These are phyloP conservation scores for Apiospora marii DNA, from an alignment of 2,329 filamentous ascomycete species.

Conservation along the genomic window DNA sequence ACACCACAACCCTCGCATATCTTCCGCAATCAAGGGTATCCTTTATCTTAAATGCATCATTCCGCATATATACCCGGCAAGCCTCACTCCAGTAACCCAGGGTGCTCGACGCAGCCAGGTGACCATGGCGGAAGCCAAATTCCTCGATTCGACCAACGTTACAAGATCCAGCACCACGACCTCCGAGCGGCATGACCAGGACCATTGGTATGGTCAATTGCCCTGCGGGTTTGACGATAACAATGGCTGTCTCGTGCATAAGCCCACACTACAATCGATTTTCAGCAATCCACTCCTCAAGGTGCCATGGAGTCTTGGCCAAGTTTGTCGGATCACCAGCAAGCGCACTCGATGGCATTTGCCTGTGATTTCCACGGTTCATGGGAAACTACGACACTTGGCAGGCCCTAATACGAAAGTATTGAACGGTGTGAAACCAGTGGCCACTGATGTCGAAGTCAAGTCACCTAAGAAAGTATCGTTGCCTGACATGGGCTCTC, in stretches of 20 bases:
- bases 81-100: background rate
- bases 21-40: background rate
- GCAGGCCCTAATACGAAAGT: background rate
- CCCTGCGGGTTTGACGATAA: background rate
- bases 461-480: background rate
- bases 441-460: background rate
- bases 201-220: background rate
- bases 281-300: background rate
- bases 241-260: background rate
- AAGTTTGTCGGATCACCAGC: too few relatives aligned
- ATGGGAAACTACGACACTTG: background rate
- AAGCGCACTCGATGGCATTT: background rate
- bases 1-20: background rate
- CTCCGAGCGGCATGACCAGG: background rate
- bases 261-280: background rate
- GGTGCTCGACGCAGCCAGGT: background rate
- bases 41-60: background rate
- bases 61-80: background rate
- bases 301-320: too few relatives aligned
- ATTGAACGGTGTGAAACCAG: background rate
- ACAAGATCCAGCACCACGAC: background rate
- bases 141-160: background rate
- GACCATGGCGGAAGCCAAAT: background rate
- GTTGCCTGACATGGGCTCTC: background rate
- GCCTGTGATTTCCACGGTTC: background rate